phyloP scores from a whole-genome alignment of 768 basidiomycete genomes.

The Auricularia cornea region DNA sequence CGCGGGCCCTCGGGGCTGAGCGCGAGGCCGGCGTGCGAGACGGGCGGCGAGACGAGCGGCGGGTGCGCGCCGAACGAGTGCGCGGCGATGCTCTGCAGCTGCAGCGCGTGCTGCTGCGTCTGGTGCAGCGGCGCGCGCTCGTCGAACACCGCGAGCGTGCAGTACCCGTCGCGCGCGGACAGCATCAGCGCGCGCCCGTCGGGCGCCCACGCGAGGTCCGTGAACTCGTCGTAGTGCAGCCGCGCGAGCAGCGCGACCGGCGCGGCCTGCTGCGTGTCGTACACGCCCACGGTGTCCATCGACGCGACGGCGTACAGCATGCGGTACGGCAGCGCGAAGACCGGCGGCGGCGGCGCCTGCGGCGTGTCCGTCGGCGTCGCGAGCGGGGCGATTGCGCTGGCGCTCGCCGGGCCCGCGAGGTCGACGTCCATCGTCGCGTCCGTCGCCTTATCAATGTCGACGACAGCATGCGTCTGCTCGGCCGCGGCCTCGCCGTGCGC shows the following conservation, averaged over 20 bases:
- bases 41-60: conserved; percentile 17
- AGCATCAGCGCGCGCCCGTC: conserved; percentile 91
- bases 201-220: conserved; percentile 93
- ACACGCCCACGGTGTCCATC: conserved; percentile 90
- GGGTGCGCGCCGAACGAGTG: conserved; percentile 50
- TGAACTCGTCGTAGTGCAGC: conserved; percentile 95
- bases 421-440: conserved; percentile 44
- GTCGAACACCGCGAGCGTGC: conserved; percentile 90
- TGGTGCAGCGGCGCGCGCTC: conserved; percentile 84
- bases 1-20: conserved; percentile 27
- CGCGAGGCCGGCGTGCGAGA: conserved; percentile 22
- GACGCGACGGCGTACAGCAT: conserved; percentile 94
- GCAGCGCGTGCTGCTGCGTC: conserved; percentile 85
- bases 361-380: conserved; percentile 39
- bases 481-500: conserved; percentile 37
- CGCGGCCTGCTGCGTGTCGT: conserved; percentile 93
- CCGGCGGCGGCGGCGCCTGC: conserved; percentile 34
- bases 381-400: conserved; percentile 53
- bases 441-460: conserved; percentile 63
- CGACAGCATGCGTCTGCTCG: conserved; percentile 42
- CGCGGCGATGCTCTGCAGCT: conserved; percentile 85
- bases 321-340: conserved; percentile 87
- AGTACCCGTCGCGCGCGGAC: conserved; percentile 93
- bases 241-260: conserved; percentile 90
- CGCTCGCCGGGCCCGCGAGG: conserved; percentile 42